Conservation (phyloP, 768 basidiomycete species). For the Vishniacozyma victoriae region DNA sequence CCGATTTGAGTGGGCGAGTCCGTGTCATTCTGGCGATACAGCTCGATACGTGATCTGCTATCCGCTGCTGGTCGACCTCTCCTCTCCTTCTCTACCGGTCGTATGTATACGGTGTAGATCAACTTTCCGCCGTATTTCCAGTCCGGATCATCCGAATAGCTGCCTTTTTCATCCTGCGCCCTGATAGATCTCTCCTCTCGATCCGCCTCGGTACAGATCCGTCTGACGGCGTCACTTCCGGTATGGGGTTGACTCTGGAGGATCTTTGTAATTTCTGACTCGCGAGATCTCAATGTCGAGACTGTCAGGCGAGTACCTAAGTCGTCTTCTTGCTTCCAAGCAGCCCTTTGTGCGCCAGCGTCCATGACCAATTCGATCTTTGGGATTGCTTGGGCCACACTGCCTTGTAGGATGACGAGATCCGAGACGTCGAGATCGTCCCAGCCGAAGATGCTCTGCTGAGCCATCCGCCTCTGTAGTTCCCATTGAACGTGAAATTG, state of each 20-base stretch:
- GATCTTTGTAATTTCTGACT: background rate
- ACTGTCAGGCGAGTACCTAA: background rate
- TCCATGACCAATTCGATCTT: background rate
- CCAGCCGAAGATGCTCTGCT: slow-evolving; percentile 6
- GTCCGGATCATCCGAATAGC: slow-evolving; percentile 9
- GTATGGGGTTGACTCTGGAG: background rate
- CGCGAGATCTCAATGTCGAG: background rate
- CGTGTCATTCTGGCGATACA: background rate
- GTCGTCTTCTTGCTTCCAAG: background rate
- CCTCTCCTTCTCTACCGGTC: background rate
- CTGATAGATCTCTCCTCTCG: slow-evolving; percentile 20
- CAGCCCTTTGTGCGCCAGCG: background rate
- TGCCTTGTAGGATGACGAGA: slow-evolving; percentile 6
- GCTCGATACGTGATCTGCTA: background rate
- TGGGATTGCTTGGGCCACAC: background rate
- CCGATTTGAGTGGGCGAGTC: background rate
- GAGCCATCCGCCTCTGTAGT: slow-evolving; percentile 8
- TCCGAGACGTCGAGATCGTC: slow-evolving; percentile 12
- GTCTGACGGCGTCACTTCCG: background rate
- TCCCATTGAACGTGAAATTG: slow-evolving; percentile 32
- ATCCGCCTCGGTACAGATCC: slow-evolving; percentile 17
- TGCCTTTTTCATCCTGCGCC: slow-evolving; percentile 8
- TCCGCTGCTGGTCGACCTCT: background rate
- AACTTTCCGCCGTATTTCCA: slow-evolving; percentile 30
- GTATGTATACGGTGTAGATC: slow-evolving; percentile 12